These are phyloP conservation scores for Sporobolomyces pararoseus DNA, from an alignment of 768 basidiomycete genomes.

Conservation along the genomic window DNA sequence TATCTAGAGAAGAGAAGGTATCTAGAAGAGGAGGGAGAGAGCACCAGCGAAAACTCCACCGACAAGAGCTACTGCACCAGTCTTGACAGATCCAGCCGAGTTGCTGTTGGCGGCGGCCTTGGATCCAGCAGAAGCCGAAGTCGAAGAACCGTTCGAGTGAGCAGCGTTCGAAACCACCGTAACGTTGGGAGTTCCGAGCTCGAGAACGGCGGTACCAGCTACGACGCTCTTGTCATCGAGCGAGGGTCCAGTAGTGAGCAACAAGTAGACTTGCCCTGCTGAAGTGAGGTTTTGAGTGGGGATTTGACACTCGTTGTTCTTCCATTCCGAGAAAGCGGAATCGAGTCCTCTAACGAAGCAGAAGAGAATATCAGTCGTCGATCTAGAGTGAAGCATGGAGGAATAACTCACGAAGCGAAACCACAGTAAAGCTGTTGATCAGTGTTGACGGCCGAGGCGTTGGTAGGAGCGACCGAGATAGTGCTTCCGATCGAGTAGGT, in stretches of 20 bases:
- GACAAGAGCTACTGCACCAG: conserved; percentile 1
- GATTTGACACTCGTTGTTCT: conserved; percentile 21
- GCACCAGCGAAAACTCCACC: conserved; percentile 1
- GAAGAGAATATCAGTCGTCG: too few species aligned
- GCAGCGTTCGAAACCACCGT: conserved; percentile 2
- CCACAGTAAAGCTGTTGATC: conserved; percentile 28
- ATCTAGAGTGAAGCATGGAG: too few species aligned
- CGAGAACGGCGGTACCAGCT: conserved; percentile 32
- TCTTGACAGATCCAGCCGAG: background rate
- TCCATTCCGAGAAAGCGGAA: conserved; percentile 26
- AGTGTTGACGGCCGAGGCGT: conserved; percentile 16
- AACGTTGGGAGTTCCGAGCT: conserved; percentile 10
- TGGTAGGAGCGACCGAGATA: conserved; percentile 43
- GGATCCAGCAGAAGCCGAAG: background rate
- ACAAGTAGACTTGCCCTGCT: conserved; percentile 9
- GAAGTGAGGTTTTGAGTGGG: conserved; percentile 23
- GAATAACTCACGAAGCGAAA: conserved; percentile 33
- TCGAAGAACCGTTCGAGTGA: background rate
- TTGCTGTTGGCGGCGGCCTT: background rate
- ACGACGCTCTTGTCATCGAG: conserved; percentile 17
- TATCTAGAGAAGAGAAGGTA: too few species aligned
- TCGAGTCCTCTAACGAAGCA: conserved; percentile 31
- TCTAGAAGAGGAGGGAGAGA: conserved; percentile 29
- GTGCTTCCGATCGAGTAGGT: conserved; percentile 46
- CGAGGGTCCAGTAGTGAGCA: conserved; percentile 30